Base-by-base conservation (phyloP, 352 stramenopile genomes). In the Phytophthora citricola region DNA sequence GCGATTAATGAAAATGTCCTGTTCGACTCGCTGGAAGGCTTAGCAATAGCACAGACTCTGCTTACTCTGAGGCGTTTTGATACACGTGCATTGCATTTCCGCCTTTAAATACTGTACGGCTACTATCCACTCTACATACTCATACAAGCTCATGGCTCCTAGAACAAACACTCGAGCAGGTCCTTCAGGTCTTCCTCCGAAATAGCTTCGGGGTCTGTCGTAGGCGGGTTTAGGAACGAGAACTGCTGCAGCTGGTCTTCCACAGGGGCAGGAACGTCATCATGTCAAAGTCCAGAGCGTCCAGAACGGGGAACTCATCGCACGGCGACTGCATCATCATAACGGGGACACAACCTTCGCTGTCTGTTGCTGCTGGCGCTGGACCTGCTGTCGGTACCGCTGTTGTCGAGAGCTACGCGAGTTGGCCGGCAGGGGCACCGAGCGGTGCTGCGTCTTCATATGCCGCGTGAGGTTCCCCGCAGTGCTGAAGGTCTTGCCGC, bases 401-500 rank as follows among this genome's bases (percentile, higher is more conserved):
- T 65, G 56, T 29, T 69, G 67, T 14, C 58, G 39, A 5, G 60
- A 71, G 39, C 15, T 58, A 22, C 49, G 46, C 10, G 57, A 38
- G 46, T 63, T 73, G 6, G 36, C 41, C 10, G 55, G 57, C 15
- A 65, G 58, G 6, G 53, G 50, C 46, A 58, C 65, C 15, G 59
- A 62, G 20, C 65, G 65, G 72, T 89, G 79, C 58, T 89, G 78
- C 20, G 76, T 84, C 74, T 85, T 85, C 71, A 87, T 81, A 57
- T 89, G 80, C 17, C 78, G 71, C 32, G 76, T 89, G 55, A 87
- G 78, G 66, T 89, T 89, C 17, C 80, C 80, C 2, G 76, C 66
- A 47, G 78, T 89, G 57, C 75, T 87, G 68, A 89, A 89, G 1
- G 75, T 84, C 56, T 90, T 87, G 51, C 76, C 72, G 41, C 81